Base-by-base conservation (phyloP, 2,329 filamentous ascomycete genomes). In the Phoma sp. region DNA sequence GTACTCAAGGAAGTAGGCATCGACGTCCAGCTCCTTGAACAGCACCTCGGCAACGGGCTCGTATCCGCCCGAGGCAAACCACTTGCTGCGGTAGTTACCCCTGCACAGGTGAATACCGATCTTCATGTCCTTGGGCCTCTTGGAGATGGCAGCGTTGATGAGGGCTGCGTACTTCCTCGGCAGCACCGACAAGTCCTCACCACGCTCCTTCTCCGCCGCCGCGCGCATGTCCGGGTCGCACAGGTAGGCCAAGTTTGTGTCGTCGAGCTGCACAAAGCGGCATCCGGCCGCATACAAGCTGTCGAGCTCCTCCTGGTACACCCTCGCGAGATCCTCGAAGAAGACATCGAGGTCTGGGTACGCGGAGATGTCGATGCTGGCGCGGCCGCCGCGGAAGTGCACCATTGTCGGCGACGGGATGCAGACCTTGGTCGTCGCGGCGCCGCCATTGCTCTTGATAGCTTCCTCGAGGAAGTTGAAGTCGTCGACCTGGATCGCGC, bases 361-460 rank as follows among this genome's bases (percentile, higher is more conserved):
- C 7, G 81, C 80, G 38, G 73, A 71, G 62, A 77, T 75, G 65
- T 80, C 77, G 67, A 84, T 84, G 61, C 76, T 77, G 22, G 82
- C 80, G 29, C 82, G 76, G 9, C 78, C 80, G 56, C 82, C 81
- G 52, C 82, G 80, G 78, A 85, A 85, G 67, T 85, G 82, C 45
- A 84, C 78, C 82, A 84, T 84, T n/a, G 83, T 85, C 10, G 83
- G 83, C 36, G 74, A 79, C 3, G 83, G 82, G 55, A 85, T 84
- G 75, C 80, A 82, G 29, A 85, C 82, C 68, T 85, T 85, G 36
- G 79, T 77, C 2, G 74, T 80, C 6, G 72, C 73, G 40, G 67
- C 70, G 47, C 71, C 71, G 47, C 67, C 73, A 27, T 69, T 69
- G 35, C 69, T 47, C 45, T 70, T 72, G 68, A 83, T 80, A 39